phyloP scores from a whole-genome alignment of 2,329 filamentous ascomycete species.

The Botrytis squamosa region DNA sequence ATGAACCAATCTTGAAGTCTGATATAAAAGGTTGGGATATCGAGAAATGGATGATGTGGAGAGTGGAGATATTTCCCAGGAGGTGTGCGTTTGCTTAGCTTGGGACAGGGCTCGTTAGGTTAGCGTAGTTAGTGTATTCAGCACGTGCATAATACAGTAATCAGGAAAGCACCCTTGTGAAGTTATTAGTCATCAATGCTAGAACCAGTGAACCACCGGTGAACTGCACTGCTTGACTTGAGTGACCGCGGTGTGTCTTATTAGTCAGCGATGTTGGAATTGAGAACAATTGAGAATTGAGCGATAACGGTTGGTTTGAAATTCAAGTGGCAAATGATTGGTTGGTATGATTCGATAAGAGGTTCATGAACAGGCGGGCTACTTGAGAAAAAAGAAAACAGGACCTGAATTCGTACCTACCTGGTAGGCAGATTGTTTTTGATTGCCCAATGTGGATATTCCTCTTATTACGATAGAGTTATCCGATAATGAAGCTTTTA shows the following conservation, averaged over 20 bases:
- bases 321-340: background rate
- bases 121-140: background rate
- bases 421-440: background rate
- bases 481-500: background rate
- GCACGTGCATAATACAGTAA: background rate
- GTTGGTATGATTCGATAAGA: background rate
- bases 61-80: background rate
- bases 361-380: background rate
- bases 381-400: background rate
- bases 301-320: background rate
- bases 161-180: background rate
- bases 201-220: too few species aligned
- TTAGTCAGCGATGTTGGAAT: background rate
- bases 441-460: constrained; percentile 4
- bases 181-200: background rate
- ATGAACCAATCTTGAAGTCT: background rate
- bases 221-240: too few species aligned
- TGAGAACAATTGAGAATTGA: too few species aligned
- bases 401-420: background rate
- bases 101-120: background rate
- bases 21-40: background rate
- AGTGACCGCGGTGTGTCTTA: background rate
- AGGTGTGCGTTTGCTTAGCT: background rate
- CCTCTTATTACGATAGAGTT: background rate
- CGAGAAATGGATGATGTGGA: too few species aligned